Evolutionary conservation across 176 grass and related monocot species (phyloP), one percentile per base, ranked within the genome.

Genomic region (Oryza punctata): DNA sequence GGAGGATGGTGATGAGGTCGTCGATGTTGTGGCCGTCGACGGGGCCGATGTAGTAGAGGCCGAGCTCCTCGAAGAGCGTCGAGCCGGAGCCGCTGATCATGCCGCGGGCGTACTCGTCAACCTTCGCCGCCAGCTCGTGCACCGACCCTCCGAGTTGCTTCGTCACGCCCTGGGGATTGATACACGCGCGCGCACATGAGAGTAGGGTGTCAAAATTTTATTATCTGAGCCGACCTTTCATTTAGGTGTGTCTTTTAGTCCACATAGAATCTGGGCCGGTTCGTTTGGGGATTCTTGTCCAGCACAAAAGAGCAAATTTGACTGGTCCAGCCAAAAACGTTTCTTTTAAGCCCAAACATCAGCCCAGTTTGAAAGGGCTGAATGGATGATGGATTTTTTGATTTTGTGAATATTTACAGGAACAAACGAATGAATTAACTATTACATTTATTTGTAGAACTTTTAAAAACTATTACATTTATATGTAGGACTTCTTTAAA

Each of bases 101-200:
- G 84, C 96, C 96, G 78, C 96, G 89, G 13, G 96, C 96, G 72
- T 99, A 99, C 89, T 99, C 93, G 75, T 99, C 96, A n/a, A 99
- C 96, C 90, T 99, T 99, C 14, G 93, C 85, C 10, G 96, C 93
- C 8, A 99, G 60, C 85, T 99, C 82, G 85, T 99, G 93, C 91
- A 99, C 92, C 5, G 93, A 94, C 4, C 96, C 96, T 18, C 96
- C 96, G 44, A 99, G 90, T 33, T 98, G 93, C 91, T 92, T 99
- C 18, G 93, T 96, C 76, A 99, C 86, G 61, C 93, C 96, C 96
- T 99, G 76, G 43, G 76, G 43, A 65, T 33, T 26, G 18, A 29
- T 37, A 54, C 26, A 43, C 37, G 69, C 32, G 61, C 29, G 76
- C 3, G 6, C 40, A 80, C 7, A 18, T 23, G 10, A 27, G 8